phyloP scores from a whole-genome alignment of 2,329 filamentous ascomycete species.

The Fusarium musae region DNA sequence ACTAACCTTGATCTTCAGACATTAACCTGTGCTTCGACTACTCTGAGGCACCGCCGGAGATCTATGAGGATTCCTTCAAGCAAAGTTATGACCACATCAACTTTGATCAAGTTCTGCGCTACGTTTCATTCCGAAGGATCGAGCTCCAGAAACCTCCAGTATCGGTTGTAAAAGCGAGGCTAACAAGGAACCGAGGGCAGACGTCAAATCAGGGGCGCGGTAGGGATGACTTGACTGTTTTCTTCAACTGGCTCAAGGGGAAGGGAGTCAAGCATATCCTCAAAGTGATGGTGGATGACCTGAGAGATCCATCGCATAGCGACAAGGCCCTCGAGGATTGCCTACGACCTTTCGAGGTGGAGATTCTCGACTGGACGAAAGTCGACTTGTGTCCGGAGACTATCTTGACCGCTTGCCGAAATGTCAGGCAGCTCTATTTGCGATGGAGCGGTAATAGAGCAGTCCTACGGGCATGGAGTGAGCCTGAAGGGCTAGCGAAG shows the following conservation, averaged over 20 bases:
- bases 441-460: slow-evolving; percentile 19
- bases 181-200: not conserved
- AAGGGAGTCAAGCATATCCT: slow-evolving; percentile 15
- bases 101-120: not conserved
- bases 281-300: slow-evolving; percentile 7
- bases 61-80: not conserved
- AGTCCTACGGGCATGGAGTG: slow-evolving; percentile 19
- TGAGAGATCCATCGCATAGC: not conserved
- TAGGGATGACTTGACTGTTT: not conserved
- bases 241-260: slow-evolving; percentile 10
- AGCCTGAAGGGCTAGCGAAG: slow-evolving; percentile 3
- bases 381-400: not conserved
- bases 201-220: not conserved
- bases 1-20: not conserved
- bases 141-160: not conserved
- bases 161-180: not conserved
- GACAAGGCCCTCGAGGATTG: slow-evolving; percentile 8
- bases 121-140: not conserved
- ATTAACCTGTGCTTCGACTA: not conserved
- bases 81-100: not conserved
- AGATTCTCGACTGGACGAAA: slow-evolving; percentile 17
- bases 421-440: not conserved
- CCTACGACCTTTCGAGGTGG: slow-evolving; percentile 2
- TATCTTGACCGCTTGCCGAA: not conserved
- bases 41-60: not conserved